Evolutionary conservation across 1,284 basidiomycete genomes (phyloP).

Genomic region (Ustilago trichophora): DNA sequence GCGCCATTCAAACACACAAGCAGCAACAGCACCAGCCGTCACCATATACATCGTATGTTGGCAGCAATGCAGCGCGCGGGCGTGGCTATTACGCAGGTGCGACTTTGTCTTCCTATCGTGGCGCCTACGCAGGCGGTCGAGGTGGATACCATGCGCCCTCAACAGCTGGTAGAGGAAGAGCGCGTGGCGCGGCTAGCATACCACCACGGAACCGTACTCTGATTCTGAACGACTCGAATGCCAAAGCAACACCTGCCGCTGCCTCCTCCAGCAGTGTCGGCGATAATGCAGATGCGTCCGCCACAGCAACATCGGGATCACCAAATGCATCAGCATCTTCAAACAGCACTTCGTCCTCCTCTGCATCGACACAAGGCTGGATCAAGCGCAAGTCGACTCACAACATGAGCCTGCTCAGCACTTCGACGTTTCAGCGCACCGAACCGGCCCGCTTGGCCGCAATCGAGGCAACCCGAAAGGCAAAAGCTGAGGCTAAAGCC

Average conservation of each 20-base stretch:
- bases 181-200: slow-evolving; percentile 13
- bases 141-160: slow-evolving; percentile 10
- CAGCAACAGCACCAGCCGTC: slow-evolving; percentile 16
- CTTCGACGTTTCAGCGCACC: slow-evolving; percentile 52
- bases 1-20: slow-evolving; percentile 56
- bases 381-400: slow-evolving; percentile 56
- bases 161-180: slow-evolving; percentile 18
- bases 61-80: slow-evolving; percentile 9
- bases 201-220: slow-evolving; percentile 44
- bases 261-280: no score
- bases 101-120: slow-evolving; percentile 12
- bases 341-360: background rate
- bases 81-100: slow-evolving; percentile 11
- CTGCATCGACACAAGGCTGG: slow-evolving; percentile 39
- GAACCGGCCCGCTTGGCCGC: slow-evolving; percentile 58
- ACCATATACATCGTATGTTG: slow-evolving; percentile 5
- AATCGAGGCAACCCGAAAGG: slow-evolving; percentile 46
- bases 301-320: background rate
- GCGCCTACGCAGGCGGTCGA: slow-evolving; percentile 4
- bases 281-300: background rate
- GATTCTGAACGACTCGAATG: slow-evolving; percentile 34
- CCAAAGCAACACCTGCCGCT: background rate
- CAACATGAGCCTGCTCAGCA: slow-evolving; percentile 61
- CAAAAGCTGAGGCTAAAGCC: slow-evolving; percentile 28
- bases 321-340: background rate